Evolutionary conservation across 306 rosid genomes (phyloP).

Genomic region (Erythrophleum fordii): DNA sequence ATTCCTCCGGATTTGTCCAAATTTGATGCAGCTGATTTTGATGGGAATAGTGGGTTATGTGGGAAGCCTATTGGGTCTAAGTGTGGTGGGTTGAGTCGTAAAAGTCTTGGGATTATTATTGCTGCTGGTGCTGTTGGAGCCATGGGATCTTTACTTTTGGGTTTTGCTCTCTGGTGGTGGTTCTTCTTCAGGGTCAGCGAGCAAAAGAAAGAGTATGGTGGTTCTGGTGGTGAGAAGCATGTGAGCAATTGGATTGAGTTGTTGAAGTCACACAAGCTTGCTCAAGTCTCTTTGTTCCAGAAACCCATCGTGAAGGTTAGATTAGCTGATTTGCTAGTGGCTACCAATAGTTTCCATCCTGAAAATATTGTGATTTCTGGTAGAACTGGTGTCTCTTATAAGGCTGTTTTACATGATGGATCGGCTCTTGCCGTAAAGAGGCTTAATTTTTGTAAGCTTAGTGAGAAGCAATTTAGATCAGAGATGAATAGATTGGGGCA

Average conservation of each 20-base stretch:
- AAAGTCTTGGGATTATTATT: slow-evolving; percentile 53
- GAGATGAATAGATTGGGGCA: slow-evolving; percentile 65
- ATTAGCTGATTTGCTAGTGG: slow-evolving; percentile 50
- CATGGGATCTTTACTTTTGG: slow-evolving; percentile 52
- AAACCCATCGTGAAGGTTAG: slow-evolving; percentile 62
- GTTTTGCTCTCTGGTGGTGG: slow-evolving; percentile 66
- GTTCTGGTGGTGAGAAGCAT: slow-evolving; percentile 33
- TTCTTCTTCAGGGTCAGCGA: slow-evolving; percentile 39
- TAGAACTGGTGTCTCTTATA: slow-evolving; percentile 57
- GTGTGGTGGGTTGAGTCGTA: slow-evolving; percentile 55
- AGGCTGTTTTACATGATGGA: slow-evolving; percentile 64
- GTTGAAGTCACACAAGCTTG: slow-evolving; percentile 51
- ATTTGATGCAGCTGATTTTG: slow-evolving; percentile 44
- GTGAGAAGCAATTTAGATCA: slow-evolving; percentile 57
- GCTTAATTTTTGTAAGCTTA: slow-evolving; percentile 52
- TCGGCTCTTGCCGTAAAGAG: slow-evolving; percentile 60
- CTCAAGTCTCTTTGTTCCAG: slow-evolving; percentile 61
- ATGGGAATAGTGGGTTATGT: slow-evolving; percentile 55
- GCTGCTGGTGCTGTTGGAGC: slow-evolving; percentile 61
- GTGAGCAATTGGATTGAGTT: slow-evolving; percentile 49
- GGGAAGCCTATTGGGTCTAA: slow-evolving; percentile 56
- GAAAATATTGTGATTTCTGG: slow-evolving; percentile 53
- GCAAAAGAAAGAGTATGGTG: slow-evolving; percentile 41
- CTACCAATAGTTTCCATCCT: slow-evolving; percentile 52
- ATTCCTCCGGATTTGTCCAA: slow-evolving; percentile 49